A percentile compares a stretch with the other conserved stretches of the same genome.
Evolutionary conservation across 805 yeast species (phyloP).

Genomic region (Saccharomycopsis capsularis): DNA sequence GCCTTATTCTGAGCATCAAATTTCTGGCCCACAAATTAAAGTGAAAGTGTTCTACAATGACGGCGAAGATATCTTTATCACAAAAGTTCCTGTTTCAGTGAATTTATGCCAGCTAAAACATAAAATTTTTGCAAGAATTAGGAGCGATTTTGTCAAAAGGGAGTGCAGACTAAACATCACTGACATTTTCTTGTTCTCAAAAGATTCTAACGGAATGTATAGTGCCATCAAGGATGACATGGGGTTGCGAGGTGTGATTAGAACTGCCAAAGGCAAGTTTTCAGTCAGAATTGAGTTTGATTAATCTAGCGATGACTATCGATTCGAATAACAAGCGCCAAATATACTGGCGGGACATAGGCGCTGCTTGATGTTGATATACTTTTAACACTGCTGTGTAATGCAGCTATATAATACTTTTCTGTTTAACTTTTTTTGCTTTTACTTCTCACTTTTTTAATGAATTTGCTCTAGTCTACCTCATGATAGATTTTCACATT

Average conservation of each 20-base stretch:
- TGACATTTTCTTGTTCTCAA: slow-evolving; percentile 16
- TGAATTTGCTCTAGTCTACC: too few species aligned
- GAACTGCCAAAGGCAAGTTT: slow-evolving; percentile 17
- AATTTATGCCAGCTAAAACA: slow-evolving; percentile 16
- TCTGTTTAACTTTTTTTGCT: too few species aligned
- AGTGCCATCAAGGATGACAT: slow-evolving; percentile 18
- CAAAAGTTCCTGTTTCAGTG: slow-evolving; percentile 15
- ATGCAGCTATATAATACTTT: background rate
- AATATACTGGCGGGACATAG: too few species aligned
- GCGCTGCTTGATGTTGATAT: slow-evolving; percentile 1
- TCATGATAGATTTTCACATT: too few species aligned
- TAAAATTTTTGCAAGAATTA: slow-evolving; percentile 17
- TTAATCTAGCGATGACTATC: background rate
- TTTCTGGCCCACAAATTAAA: slow-evolving; percentile 20
- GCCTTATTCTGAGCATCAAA: slow-evolving; percentile 14
- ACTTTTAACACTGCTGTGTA: background rate
- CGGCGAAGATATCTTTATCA: slow-evolving; percentile 21
- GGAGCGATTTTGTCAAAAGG: slow-evolving; percentile 14
- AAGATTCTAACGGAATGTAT: slow-evolving; percentile 20
- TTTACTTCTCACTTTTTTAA: too few species aligned
- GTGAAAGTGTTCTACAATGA: slow-evolving; percentile 21
- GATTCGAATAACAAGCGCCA: background rate
- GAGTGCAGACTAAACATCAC: slow-evolving; percentile 4
- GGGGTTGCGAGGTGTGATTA: slow-evolving; percentile 15
- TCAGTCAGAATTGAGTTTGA: slow-evolving; percentile 21